A percentile compares a stretch with the other conserved stretches of the same genome.
These are phyloP conservation scores for Stereocaulon alpinum DNA, from an alignment of 495 filamentous ascomycete genomes.

Conservation along the genomic window DNA sequence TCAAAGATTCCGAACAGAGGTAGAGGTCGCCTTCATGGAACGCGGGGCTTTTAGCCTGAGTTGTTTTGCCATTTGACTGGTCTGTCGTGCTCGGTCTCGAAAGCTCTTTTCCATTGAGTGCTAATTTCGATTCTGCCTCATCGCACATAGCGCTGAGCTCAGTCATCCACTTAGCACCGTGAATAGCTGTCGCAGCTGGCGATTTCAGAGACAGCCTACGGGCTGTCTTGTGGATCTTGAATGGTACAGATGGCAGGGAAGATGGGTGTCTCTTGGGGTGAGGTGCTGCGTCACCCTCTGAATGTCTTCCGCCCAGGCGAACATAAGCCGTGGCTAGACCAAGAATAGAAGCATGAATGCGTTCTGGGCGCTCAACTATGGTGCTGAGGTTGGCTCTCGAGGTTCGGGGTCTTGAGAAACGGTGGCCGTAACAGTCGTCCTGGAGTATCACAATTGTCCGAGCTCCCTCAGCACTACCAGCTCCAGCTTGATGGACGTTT, in stretches of 20 bases:
- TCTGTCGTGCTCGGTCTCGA: slow-evolving; percentile 45
- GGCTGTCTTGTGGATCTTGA: slow-evolving; percentile 66
- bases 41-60: slow-evolving; percentile 34
- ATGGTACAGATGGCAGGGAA: slow-evolving; percentile 54
- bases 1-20: slow-evolving; percentile 69
- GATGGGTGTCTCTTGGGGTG: slow-evolving; percentile 43
- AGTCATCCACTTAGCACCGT: slow-evolving; percentile 82
- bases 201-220: slow-evolving; percentile 55
- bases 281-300: slow-evolving; percentile 55
- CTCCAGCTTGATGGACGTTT: slow-evolving; percentile 40
- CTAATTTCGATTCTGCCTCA: slow-evolving; percentile 60
- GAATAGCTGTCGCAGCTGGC: slow-evolving; percentile 65
- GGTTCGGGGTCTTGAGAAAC: slow-evolving; percentile 71
- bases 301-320: slow-evolving; percentile 69
- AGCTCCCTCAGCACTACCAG: slow-evolving; percentile 35
- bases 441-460: slow-evolving; percentile 77
- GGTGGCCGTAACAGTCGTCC: slow-evolving; percentile 89
- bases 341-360: slow-evolving; percentile 71
- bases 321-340: slow-evolving; percentile 85
- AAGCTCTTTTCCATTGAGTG: slow-evolving; percentile 64
- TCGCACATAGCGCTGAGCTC: slow-evolving; percentile 80
- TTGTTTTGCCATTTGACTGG: slow-evolving; percentile 25
- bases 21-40: slow-evolving; percentile 84
- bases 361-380: slow-evolving; percentile 88
- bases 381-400: slow-evolving; percentile 51